Conservation (phyloP, 73 alveolate genomes). For the Tetrahymena thermophila region DNA sequence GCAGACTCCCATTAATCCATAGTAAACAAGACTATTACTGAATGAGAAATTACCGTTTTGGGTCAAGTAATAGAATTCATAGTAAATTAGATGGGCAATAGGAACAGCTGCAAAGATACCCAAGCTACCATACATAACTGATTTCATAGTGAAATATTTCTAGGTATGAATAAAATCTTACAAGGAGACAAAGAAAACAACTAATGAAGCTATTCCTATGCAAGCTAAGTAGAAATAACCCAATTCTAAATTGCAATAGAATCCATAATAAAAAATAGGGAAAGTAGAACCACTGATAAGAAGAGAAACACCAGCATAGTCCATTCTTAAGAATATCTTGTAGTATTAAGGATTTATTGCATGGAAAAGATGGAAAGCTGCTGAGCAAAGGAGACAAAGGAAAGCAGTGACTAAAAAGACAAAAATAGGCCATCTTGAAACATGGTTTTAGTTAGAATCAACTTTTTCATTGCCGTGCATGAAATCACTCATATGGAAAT, state of each 20-base stretch:
- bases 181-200: constrained; percentile 60
- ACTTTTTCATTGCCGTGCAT: constrained; percentile 11
- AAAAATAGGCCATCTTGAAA: constrained; percentile 74
- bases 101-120: constrained; percentile 84
- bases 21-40: constrained; percentile 41
- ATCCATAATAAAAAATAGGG: constrained; percentile 84
- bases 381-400: constrained; percentile 68
- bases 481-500: constrained; percentile 27
- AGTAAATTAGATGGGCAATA: constrained; percentile 46
- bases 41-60: constrained; percentile 21
- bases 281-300: constrained; percentile 86
- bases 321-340: constrained; percentile 71
- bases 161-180: constrained; percentile 71
- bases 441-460: not conserved
- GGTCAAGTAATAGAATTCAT: constrained; percentile 4
- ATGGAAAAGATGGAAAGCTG: constrained; percentile 73
- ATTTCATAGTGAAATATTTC: constrained; percentile 71
- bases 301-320: constrained; percentile 89
- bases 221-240: constrained; percentile 37
- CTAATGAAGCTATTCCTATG: constrained; percentile 45
- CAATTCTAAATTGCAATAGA: constrained; percentile 67
- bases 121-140: constrained; percentile 61
- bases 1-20: constrained; percentile 71
- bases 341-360: constrained; percentile 46
- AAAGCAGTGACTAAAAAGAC: constrained; percentile 77